Evolutionary conservation across 306 rosid species (phyloP).

Genomic region (Gastrolobium bilobum): DNA sequence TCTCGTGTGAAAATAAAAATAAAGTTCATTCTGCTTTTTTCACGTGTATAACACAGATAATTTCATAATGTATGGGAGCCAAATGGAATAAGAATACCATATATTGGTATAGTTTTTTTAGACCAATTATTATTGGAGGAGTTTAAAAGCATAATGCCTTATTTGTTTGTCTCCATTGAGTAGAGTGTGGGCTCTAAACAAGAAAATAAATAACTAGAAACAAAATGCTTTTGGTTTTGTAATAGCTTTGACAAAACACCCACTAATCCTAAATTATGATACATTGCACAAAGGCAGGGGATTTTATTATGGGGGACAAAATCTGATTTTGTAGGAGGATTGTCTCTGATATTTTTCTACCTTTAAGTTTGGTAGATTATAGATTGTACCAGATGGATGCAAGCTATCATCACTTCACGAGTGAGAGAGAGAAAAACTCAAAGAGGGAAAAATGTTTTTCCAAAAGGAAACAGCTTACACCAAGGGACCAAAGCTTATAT

Average conservation of each 20-base stretch:
- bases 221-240: conserved; percentile 50
- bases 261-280: conserved; percentile 52
- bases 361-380: conserved; percentile 60
- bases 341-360: conserved; percentile 56
- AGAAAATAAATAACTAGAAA: conserved; percentile 41
- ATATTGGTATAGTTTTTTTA: conserved; percentile 41
- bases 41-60: conserved; percentile 62
- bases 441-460: conserved; percentile 52
- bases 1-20: conserved; percentile 48
- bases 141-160: conserved; percentile 30
- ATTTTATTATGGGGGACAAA: conserved; percentile 81
- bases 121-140: conserved; percentile 28
- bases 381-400: conserved; percentile 57
- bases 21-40: conserved; percentile 66
- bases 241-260: conserved; percentile 61
- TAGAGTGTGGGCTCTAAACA: conserved; percentile 38
- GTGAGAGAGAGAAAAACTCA: conserved; percentile 52
- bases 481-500: conserved; percentile 55
- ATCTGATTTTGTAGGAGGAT: conserved; percentile 81
- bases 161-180: conserved; percentile 45
- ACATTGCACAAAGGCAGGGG: conserved; percentile 56
- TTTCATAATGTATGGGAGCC: conserved; percentile 41
- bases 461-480: conserved; percentile 79
- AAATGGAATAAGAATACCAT: conserved; percentile 35
- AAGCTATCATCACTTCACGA: conserved; percentile 68